phyloP scores from a whole-genome alignment of 441 rosid genomes.

The Croton setiger region DNA sequence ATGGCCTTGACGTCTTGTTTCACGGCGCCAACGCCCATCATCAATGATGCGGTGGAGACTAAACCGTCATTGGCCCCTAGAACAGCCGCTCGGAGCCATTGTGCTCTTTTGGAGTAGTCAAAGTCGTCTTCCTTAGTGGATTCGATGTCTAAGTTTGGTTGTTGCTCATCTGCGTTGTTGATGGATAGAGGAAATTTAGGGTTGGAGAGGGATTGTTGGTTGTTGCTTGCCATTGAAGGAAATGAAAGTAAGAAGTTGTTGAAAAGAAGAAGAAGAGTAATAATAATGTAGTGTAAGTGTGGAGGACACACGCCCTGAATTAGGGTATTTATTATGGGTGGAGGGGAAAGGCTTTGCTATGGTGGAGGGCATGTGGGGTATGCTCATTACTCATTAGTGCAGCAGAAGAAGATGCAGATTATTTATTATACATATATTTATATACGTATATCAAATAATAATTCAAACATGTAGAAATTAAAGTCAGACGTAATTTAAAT shows the following conservation, averaged over 20 bases:
- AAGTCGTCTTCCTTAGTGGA: constrained; percentile 26
- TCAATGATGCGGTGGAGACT: constrained; percentile 71
- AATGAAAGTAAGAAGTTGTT: background rate
- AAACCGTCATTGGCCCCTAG: constrained; percentile 91
- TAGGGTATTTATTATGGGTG: constrained; percentile 40
- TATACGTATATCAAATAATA: background rate
- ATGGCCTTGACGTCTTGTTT: constrained; percentile 69
- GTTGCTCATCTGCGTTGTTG: constrained; percentile 33
- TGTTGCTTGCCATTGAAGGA: constrained; percentile 35
- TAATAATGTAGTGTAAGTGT: constrained; percentile 30
- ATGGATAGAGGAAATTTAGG: constrained; percentile 29
- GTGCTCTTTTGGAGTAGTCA: constrained; percentile 83
- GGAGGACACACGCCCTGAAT: constrained; percentile 57
- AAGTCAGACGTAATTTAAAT: background rate
- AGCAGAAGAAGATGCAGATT: background rate
- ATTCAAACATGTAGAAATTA: no score
- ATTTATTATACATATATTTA: background rate
- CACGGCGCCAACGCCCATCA: constrained; percentile 91
- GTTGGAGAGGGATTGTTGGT: constrained; percentile 27
- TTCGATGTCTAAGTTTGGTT: constrained; percentile 28
- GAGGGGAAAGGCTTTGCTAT: constrained; percentile 21
- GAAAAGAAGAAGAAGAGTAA: constrained; percentile 30
- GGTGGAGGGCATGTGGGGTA: constrained; percentile 43
- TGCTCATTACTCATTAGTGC: constrained; percentile 23
- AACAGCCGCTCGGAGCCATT: constrained; percentile 89